Conservation (phyloP, 2,329 filamentous ascomycete species). For the Clonostachys byssicola region DNA sequence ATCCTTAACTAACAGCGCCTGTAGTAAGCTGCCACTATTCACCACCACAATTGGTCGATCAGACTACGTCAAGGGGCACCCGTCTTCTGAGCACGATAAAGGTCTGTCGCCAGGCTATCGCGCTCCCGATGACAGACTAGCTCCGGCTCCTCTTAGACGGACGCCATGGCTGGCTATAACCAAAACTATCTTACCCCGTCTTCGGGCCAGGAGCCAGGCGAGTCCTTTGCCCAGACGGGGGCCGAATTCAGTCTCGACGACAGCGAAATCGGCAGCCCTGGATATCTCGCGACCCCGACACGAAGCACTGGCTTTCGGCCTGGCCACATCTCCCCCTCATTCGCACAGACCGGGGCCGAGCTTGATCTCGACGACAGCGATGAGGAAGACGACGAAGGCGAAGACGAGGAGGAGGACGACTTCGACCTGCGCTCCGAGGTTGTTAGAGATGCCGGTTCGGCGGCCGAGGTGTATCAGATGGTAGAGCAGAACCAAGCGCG, state of each 20-base stretch:
- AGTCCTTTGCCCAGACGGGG: conserved; percentile 31
- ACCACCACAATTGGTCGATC: too few species aligned
- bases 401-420: conserved; percentile 10
- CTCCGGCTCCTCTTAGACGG: too few species aligned
- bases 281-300: conserved; percentile 4
- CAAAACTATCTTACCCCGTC: not conserved
- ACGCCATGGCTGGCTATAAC: too few species aligned
- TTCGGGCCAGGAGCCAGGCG: not conserved
- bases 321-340: conserved; percentile 15
- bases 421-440: conserved; percentile 1
- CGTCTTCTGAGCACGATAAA: too few species aligned
- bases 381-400: not conserved
- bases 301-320: conserved; percentile 10
- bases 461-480: conserved; percentile 3
- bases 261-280: conserved; percentile 12
- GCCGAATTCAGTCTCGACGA: conserved; percentile 28
- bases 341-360: conserved; percentile 30
- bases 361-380: conserved; percentile 8
- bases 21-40: too few species aligned
- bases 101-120: too few species aligned
- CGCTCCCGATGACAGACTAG: too few species aligned
- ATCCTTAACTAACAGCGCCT: too few species aligned
- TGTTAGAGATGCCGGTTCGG: not conserved
- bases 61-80: too few species aligned
- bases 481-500: not conserved